Conservation (phyloP, 805 yeast species). For the Dipodascus albidus region DNA sequence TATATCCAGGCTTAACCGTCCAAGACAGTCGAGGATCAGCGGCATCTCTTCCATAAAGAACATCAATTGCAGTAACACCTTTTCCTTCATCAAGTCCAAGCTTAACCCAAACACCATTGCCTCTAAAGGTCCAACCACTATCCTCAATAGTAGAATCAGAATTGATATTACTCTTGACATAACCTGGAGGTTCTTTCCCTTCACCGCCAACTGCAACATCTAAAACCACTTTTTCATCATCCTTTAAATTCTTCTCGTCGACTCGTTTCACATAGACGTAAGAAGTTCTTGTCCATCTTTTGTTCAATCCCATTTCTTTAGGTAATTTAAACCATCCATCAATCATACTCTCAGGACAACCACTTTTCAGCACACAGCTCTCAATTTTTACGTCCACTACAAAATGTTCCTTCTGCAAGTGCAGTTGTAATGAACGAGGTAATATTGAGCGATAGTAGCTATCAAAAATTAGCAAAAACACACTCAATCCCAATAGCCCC, state of each 20-base stretch:
- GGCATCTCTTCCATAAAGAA: constrained; percentile 62
- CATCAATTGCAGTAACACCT: constrained; percentile 48
- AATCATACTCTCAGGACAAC: constrained; percentile 5
- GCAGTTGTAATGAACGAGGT: background rate
- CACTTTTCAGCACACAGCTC: constrained; percentile 16
- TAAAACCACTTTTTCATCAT: constrained; percentile 8
- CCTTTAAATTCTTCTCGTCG: constrained; percentile 17
- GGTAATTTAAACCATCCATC: constrained; percentile 34
- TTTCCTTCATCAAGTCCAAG: constrained; percentile 30
- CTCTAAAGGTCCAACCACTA: constrained; percentile 25
- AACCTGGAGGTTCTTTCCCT: constrained; percentile 10
- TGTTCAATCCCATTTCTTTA: constrained; percentile 37
- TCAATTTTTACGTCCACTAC: constrained; percentile 1
- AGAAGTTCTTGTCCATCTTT: constrained; percentile 30
- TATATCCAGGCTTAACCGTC: constrained; percentile 29
- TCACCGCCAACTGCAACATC: constrained; percentile 11
- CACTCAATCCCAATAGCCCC: background rate
- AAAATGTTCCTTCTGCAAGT: constrained; percentile 22
- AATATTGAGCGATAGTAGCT: background rate
- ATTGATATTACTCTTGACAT: constrained; percentile 12
- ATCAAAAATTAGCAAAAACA: background rate
- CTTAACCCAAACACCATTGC: constrained; percentile 50
- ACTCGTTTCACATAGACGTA: constrained; percentile 27
- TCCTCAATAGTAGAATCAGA: constrained; percentile 14
- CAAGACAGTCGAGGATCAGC: constrained; percentile 72